These are phyloP conservation scores for Gliomastix tumulicola DNA, from an alignment of 2,329 filamentous ascomycete genomes.

Conservation along the genomic window DNA sequence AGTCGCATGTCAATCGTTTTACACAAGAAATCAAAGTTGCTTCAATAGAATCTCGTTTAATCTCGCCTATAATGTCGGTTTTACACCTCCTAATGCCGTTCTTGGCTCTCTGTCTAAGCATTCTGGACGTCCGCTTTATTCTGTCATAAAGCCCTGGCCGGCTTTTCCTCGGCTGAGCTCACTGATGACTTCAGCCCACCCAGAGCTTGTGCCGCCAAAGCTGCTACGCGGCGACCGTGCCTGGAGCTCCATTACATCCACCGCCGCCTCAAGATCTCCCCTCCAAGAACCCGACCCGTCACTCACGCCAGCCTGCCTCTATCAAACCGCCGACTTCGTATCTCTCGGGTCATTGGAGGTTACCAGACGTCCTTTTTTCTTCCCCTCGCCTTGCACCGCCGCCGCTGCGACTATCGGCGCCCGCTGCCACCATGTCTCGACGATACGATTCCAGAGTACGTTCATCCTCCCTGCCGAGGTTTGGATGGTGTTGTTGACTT, in stretches of 20 bases:
- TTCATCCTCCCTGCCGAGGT: constrained; percentile 15
- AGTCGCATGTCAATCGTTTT: too few species aligned
- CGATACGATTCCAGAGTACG: constrained; percentile 94
- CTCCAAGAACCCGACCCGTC: constrained; percentile 1
- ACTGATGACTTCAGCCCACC: constrained; percentile 5
- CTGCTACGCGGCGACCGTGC: constrained; percentile 32
- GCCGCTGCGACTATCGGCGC: background rate
- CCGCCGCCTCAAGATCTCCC: background rate
- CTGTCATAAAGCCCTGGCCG: too few species aligned
- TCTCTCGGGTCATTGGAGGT: background rate
- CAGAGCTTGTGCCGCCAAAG: too few species aligned
- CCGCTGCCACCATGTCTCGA: constrained; percentile 76
- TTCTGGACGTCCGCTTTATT: too few species aligned
- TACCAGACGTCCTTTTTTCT: too few species aligned
- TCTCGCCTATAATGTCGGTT: too few species aligned
- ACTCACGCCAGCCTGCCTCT: background rate
- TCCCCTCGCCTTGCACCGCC: too few species aligned
- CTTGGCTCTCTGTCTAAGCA: too few species aligned
- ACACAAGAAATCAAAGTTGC: too few species aligned
- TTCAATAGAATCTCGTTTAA: too few species aligned
- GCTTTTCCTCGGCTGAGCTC: constrained; percentile 8
- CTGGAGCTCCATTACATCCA: constrained; percentile 30
- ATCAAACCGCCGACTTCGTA: constrained; percentile 5
- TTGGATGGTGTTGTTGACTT: constrained; percentile 7
- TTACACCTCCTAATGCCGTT: too few species aligned